These are phyloP conservation scores for Acacia melanoxylon DNA, from an alignment of 306 rosid genomes.

Conservation along the genomic window DNA sequence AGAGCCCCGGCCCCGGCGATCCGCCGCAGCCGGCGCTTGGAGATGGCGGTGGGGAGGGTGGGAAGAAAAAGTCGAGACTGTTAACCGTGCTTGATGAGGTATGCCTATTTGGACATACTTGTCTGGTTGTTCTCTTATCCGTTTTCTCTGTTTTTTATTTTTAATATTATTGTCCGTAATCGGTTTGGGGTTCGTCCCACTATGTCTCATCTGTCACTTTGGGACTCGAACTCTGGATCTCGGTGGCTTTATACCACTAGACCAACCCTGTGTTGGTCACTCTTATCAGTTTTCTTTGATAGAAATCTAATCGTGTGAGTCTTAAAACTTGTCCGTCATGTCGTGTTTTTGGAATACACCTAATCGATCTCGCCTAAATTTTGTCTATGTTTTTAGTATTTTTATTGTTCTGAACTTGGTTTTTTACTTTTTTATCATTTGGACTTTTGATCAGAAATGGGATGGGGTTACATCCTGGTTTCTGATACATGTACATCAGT, in stretches of 20 bases:
- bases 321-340: neutral
- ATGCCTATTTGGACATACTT: neutral
- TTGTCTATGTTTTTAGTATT: neutral
- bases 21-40: neutral
- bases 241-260: fast-evolving
- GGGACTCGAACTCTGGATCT: too few species aligned
- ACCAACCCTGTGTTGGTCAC: too few species aligned
- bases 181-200: too few species aligned
- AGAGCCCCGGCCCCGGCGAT: slow-evolving; percentile 19
- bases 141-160: too few species aligned
- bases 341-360: neutral
- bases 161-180: too few species aligned
- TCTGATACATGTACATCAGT: neutral
- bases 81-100: slow-evolving; percentile 87
- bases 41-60: slow-evolving; percentile 33
- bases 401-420: neutral
- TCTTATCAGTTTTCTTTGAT: neutral
- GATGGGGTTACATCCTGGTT: neutral
- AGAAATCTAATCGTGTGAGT: neutral
- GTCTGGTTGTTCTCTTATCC: neutral
- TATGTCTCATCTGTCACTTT: too few species aligned
- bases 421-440: neutral
- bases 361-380: neutral
- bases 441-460: neutral
- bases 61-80: slow-evolving; percentile 59